A percentile compares a stretch with the other conserved stretches of the same genome.
Evolutionary conservation across 768 basidiomycete genomes (phyloP).

Genomic region (Lactarius pseudohatsudake): DNA sequence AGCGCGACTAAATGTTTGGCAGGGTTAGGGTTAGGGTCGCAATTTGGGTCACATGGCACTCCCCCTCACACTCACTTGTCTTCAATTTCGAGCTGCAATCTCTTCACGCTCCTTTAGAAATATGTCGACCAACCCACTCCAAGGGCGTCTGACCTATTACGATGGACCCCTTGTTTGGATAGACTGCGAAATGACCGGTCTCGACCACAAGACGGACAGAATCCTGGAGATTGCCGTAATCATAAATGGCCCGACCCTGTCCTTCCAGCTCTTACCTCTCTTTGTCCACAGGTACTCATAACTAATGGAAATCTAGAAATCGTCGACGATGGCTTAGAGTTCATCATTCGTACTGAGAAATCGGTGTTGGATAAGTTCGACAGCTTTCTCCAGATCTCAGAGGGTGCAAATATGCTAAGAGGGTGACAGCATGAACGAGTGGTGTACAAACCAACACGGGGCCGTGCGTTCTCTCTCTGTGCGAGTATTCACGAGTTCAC

Average conservation of each 20-base stretch:
- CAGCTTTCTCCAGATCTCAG: slow-evolving; percentile 1
- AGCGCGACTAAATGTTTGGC: too few relatives aligned
- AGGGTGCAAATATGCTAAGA: slow-evolving; percentile 3
- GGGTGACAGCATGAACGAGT: slow-evolving; percentile 71
- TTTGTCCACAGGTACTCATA: slow-evolving; percentile 65
- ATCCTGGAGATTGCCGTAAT: slow-evolving; percentile 79
- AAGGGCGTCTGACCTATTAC: slow-evolving; percentile 35
- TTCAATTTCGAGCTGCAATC: not conserved
- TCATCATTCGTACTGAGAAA: slow-evolving; percentile 73
- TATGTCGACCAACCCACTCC: slow-evolving; percentile 12
- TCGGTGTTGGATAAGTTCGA: slow-evolving; percentile 63
- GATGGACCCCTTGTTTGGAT: slow-evolving; percentile 79
- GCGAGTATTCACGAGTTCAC: not conserved
- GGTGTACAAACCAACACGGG: slow-evolving; percentile 85
- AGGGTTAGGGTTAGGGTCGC: slow-evolving; percentile 27
- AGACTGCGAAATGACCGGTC: slow-evolving; percentile 87
- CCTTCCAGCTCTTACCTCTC: not conserved
- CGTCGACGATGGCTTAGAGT: slow-evolving; percentile 80
- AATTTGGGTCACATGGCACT: slow-evolving; percentile 4
- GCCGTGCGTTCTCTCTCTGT: slow-evolving; percentile 43
- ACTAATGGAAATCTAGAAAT: slow-evolving; percentile 80
- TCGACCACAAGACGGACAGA: slow-evolving; percentile 63
- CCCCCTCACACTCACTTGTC: not conserved
- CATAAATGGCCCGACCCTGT: slow-evolving; percentile 8
- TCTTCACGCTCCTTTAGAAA: not conserved